A percentile compares a stretch with the other conserved stretches of the same genome.
These are phyloP conservation scores for Trametes pubescens DNA, from an alignment of 1,284 basidiomycete species.

Conservation along the genomic window DNA sequence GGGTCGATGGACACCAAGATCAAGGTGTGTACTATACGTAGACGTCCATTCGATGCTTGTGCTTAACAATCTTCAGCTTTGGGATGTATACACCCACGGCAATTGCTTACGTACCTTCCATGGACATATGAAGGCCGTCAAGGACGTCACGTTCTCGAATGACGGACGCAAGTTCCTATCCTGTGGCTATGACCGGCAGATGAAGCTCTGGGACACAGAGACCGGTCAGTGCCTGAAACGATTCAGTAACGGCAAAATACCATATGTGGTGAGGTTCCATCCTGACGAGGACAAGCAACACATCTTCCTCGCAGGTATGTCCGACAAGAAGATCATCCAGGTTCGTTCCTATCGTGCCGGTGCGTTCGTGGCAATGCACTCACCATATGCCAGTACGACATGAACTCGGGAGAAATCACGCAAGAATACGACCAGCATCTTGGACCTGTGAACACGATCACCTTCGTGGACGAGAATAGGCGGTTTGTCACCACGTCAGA, in stretches of 20 bases:
- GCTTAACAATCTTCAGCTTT: constrained; percentile 66
- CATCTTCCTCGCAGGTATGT: constrained; percentile 98
- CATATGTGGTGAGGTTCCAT: constrained; percentile 95
- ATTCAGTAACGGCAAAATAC: constrained; percentile 96
- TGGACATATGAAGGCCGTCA: constrained; percentile 96
- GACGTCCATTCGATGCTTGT: neutral
- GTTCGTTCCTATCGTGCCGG: constrained; percentile 48
- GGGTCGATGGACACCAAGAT: constrained; percentile 99
- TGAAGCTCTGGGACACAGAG: constrained; percentile 99
- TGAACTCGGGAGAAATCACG: constrained; percentile 90
- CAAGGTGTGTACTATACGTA: constrained; percentile 67
- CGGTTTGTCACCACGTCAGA: constrained; percentile 99
- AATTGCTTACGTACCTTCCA: constrained; percentile 98
- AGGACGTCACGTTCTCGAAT: constrained; percentile 95
- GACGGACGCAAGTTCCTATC: constrained; percentile 92
- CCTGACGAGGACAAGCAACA: constrained; percentile 97
- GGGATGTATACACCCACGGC: constrained; percentile 98
- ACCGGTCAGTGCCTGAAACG: constrained; percentile 96
- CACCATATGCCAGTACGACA: constrained; percentile 79
- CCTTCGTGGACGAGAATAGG: constrained; percentile 96
- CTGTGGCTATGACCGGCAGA: constrained; percentile 93
- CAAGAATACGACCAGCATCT: constrained; percentile 99
- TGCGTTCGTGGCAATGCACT: constrained; percentile 4
- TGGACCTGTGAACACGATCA: constrained; percentile 98
- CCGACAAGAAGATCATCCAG: constrained; percentile 99